Base-by-base conservation (phyloP, 2,329 filamentous ascomycete species). In the Paecilomyces dactylethromorphus region DNA sequence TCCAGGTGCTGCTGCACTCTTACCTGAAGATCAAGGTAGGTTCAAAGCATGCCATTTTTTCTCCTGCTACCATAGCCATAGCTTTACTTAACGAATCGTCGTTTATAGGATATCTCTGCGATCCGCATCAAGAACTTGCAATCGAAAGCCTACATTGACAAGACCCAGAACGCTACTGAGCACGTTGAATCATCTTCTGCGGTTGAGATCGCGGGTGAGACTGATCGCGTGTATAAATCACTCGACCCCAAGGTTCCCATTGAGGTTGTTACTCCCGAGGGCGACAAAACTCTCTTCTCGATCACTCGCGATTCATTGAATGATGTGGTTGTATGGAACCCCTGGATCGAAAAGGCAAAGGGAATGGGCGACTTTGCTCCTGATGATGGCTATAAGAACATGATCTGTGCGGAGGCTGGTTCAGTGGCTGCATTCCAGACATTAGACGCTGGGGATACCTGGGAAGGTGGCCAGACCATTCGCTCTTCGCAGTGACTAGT, bases 251-350 rank as follows among this genome's bases (percentile, higher is more conserved):
- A 65, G 22, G 65, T 69, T 31, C 74, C 75, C 18, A 69, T 77
- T 54, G 57, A 71, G 11, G 64, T 76, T 12, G 62, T 71, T 12
- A 68, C 72, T 3, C 60, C 67, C 2, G 86, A 84, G 0, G 86
- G 78, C 51, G 75, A 81, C 53, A 82, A 83, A 68, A 80, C 86
- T 13, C 78, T 83, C 55, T 92, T 89, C 78, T 86, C 87, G 60
- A 82, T 97, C 58, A 84, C 88, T 49, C 86, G 94, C 62, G 91
- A 97, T 75, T 92, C 91, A 65, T 82, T 99, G 65, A 84, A 84
- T 62, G 91, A 97, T 65, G 87, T 94, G 15, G 93, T 97, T 1
- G 89, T 97, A 31, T 99, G 94, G 94, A 99, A 99, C 76, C 94
- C 94, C 1, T 97, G 93, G 92, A 82, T 83, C 49, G 90, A 92